phyloP scores from a whole-genome alignment of 306 rosid genomes.

The Hippophae tibetana region DNA sequence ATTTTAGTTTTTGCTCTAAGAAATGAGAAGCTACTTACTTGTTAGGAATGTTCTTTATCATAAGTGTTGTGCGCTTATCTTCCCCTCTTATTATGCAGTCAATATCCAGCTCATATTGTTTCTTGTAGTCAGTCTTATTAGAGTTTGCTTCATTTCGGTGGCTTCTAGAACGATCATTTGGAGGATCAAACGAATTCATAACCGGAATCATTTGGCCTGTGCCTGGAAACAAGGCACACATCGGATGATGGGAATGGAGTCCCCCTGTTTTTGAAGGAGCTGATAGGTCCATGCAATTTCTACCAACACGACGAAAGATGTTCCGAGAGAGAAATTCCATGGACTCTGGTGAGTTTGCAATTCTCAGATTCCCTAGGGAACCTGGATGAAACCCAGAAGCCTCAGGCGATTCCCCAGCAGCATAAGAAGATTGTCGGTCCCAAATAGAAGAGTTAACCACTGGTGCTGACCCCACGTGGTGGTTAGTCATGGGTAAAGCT shows the following conservation, averaged over 20 bases:
- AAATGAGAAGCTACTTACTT: conserved; percentile 23
- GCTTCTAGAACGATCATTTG: conserved; percentile 30
- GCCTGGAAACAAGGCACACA: conserved; percentile 38
- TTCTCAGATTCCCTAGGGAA: conserved; percentile 33
- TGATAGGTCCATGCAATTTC: conserved; percentile 27
- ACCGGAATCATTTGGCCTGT: conserved; percentile 29
- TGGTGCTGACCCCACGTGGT: conserved; percentile 40
- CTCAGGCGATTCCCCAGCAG: conserved; percentile 31
- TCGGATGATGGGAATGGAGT: conserved; percentile 34
- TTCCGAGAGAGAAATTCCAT: conserved; percentile 28
- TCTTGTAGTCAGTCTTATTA: conserved; percentile 29
- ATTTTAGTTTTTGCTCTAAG: too few relatives aligned
- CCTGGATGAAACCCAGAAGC: conserved; percentile 34
- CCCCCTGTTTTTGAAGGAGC: conserved; percentile 26
- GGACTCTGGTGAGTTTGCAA: conserved; percentile 27
- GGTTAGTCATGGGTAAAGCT: conserved; percentile 26
- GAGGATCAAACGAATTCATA: conserved; percentile 31
- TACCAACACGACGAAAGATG: conserved; percentile 26
- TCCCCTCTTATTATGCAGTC: conserved; percentile 33
- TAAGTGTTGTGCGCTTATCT: conserved; percentile 35
- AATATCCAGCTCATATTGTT: conserved; percentile 36
- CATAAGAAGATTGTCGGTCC: conserved; percentile 33
- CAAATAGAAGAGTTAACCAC: conserved; percentile 30
- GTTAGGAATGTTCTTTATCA: conserved; percentile 43
- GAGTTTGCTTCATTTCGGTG: conserved; percentile 32